Percentiles rank a stretch among this genome's conserved stretches.
phyloP scores from a whole-genome alignment of 345 rosid species.

The Gossypium rotundifolium region DNA sequence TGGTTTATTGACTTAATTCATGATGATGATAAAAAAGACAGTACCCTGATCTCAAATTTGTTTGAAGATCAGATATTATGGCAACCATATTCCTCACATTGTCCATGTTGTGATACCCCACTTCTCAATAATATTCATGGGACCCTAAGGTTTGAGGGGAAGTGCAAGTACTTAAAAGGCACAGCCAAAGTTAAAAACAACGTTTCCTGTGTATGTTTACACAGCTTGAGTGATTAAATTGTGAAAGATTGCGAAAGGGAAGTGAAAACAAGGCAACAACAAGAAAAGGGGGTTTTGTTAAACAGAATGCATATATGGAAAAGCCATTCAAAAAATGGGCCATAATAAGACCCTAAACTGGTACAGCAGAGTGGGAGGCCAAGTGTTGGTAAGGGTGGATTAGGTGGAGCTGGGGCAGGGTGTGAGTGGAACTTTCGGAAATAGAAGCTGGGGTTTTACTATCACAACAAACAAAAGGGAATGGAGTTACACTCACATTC shows the following conservation, averaged over 20 bases:
- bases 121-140: not conserved
- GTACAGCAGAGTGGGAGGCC: not conserved
- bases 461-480: too few relatives aligned
- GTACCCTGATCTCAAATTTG: not conserved
- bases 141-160: not conserved
- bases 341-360: not conserved
- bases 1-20: not conserved
- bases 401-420: too few relatives aligned
- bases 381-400: not conserved
- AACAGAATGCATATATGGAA: not conserved
- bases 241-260: not conserved
- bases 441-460: too few relatives aligned
- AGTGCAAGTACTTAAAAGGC: not conserved
- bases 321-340: not conserved
- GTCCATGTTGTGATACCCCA: not conserved
- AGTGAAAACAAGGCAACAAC: not conserved
- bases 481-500: too few relatives aligned
- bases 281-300: not conserved
- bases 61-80: not conserved
- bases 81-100: too few relatives aligned
- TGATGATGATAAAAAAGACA: not conserved
- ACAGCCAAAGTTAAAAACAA: not conserved
- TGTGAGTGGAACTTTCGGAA: not conserved
- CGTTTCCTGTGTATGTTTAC: not conserved
- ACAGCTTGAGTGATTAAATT: not conserved